Base-by-base conservation (phyloP, 768 basidiomycete genomes). In the Pulveroboletus sp. region DNA sequence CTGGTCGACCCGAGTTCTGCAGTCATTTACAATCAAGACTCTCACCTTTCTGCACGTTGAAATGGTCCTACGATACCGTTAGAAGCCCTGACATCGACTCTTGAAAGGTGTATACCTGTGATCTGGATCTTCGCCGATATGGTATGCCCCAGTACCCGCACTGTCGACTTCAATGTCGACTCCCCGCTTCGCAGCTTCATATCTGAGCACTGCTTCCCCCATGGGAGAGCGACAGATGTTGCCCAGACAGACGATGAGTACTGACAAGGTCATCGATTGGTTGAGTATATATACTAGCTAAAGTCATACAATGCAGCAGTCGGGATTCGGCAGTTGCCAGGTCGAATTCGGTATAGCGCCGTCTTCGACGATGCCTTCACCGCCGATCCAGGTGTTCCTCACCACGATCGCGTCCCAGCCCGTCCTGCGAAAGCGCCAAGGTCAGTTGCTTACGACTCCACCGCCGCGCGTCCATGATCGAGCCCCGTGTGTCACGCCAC, bases 151-250 rank as follows among this genome's bases (percentile, higher is more conserved):
- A 1, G 91, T 95, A 2, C 92, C 92, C 57, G 86, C 87, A 43
- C 89, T 91, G 58, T 93, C 90, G 26, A 93, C 86, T 12, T 66
- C 60, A 53, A 93, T 74, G 42, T 84, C 76, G 34, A 89, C 61
- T 12, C 81, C 81, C 29, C 87, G 81, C 58, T 82, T 76, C 42
- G 73, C 68, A 9, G 86, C 88, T 49, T 82, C 76, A 46, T 89
- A 76, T 51, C 71, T 75, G 26, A 94, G 75, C 20, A 94, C 88
- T 2, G 91, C 93, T 70, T 93, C 90, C 26, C 91, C 93, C 82
- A 95, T 90, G 0, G 93, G 92, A 20, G 89, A 92, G 29, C 93
- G 84, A 63, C 91, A 91, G 50, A 91, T 90, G 63, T 91, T 91
- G 12, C 88, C 88, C 49, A 90, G 68, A 56, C 89, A 92, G 31